phyloP scores from a whole-genome alignment of 2,329 filamentous ascomycete genomes.

The Neonectria coccinea region DNA sequence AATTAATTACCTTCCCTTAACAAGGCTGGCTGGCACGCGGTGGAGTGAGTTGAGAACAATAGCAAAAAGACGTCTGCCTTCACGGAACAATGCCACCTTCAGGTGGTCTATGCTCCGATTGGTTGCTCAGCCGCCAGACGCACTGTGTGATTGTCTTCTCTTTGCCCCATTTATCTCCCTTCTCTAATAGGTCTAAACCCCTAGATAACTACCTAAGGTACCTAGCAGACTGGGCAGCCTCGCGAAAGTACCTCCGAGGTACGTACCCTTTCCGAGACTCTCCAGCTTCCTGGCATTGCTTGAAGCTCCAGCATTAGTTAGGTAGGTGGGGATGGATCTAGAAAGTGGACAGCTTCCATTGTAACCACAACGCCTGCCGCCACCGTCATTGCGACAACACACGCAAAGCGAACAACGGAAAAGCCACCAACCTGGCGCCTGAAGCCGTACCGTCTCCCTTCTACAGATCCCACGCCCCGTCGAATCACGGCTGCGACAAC shows the following conservation, averaged over 20 bases:
- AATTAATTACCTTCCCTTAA: not conserved
- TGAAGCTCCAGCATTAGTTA: constrained; percentile 22
- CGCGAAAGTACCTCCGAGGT: constrained; percentile 8
- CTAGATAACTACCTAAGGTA: constrained; percentile 14
- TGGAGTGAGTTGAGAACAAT: constrained; percentile 22
- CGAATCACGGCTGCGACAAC: not conserved
- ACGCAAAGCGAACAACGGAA: constrained; percentile 14
- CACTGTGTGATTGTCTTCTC: constrained; percentile 29
- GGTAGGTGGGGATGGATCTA: constrained; percentile 28
- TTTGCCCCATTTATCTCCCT: not conserved
- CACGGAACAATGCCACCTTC: constrained; percentile 37
- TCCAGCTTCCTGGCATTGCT: not conserved
- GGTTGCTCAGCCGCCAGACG: constrained; percentile 38
- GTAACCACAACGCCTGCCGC: constrained; percentile 34
- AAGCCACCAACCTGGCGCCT: not conserved
- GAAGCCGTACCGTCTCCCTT: too few relatives aligned
- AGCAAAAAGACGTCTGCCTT: constrained; percentile 13
- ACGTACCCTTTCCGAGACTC: constrained; percentile 16
- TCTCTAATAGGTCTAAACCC: constrained; percentile 5
- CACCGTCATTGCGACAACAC: constrained; percentile 27
- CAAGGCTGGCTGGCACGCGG: not conserved
- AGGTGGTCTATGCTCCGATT: constrained; percentile 38
- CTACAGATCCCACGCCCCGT: not conserved
- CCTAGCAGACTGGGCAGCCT: constrained; percentile 1
- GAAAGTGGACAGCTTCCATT: constrained; percentile 42